Evolutionary conservation across 768 basidiomycete species (phyloP).

Genomic region (Gautieria morchelliformis): DNA sequence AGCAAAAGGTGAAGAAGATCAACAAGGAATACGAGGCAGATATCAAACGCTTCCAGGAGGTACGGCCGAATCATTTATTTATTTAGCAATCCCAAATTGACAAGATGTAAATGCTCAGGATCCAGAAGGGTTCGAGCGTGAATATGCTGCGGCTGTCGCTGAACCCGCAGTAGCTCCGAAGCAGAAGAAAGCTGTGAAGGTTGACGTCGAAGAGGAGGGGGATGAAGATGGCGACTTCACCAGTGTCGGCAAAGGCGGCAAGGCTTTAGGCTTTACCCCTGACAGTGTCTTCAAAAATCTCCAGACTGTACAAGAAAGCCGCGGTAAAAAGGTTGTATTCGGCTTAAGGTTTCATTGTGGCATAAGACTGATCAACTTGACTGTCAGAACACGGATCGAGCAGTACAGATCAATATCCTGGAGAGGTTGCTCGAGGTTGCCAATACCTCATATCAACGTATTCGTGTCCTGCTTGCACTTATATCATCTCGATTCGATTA

Average conservation of each 20-base stretch:
- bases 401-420: constrained; percentile 87
- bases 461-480: constrained; percentile 88
- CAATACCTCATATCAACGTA: constrained; percentile 81
- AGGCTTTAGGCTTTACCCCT: constrained; percentile 67
- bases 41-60: constrained; percentile 70
- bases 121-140: constrained; percentile 77
- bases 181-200: constrained; percentile 29
- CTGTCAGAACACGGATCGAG: constrained; percentile 85
- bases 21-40: constrained; percentile 81
- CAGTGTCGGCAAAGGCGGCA: constrained; percentile 87
- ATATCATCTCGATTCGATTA: constrained; percentile 96
- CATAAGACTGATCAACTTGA: background rate
- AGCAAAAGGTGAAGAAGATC: constrained; percentile 92
- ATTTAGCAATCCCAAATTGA: background rate
- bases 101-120: constrained; percentile 40
- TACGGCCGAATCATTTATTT: constrained; percentile 27
- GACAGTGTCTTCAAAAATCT: constrained; percentile 90
- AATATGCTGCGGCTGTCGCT: constrained; percentile 47
- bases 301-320: constrained; percentile 83
- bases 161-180: constrained; percentile 29
- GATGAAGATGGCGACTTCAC: constrained; percentile 69
- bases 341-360: background rate
- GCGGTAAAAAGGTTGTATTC: constrained; percentile 79
- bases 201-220: constrained; percentile 20
- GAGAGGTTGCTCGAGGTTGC: constrained; percentile 82